Evolutionary conservation across 257 asterid species (phyloP).

Genomic region (Salvia splendens): DNA sequence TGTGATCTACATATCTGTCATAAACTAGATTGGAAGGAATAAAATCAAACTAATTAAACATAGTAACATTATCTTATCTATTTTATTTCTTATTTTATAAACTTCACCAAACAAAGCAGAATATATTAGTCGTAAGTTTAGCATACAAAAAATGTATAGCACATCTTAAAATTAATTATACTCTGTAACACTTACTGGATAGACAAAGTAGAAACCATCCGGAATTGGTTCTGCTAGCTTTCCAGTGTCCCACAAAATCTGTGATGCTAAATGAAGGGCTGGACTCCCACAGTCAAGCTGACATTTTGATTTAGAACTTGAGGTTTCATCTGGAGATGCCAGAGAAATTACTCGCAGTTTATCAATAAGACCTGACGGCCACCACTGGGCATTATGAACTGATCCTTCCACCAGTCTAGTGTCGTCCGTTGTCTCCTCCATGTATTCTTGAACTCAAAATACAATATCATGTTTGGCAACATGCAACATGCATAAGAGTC

Average conservation of each 20-base stretch:
- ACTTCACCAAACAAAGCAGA: constrained; percentile 8
- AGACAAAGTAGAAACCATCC: constrained; percentile 86
- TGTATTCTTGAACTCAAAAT: constrained; percentile 51
- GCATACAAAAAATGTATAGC: neutral
- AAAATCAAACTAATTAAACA: neutral
- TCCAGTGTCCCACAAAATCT: constrained; percentile 86
- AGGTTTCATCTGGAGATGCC: constrained; percentile 51
- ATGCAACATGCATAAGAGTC: constrained; percentile 43
- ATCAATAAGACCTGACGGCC: constrained; percentile 61
- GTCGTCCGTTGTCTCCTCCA: constrained; percentile 67
- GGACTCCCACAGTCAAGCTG: constrained; percentile 50
- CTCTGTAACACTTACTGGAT: constrained; percentile 71
- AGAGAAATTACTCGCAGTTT: constrained; percentile 61
- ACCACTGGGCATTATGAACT: constrained; percentile 60
- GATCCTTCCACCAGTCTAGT: constrained; percentile 46
- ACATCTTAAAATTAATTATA: constrained; percentile 13
- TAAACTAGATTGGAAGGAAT: neutral
- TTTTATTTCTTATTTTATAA: neutral
- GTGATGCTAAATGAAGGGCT: constrained; percentile 63
- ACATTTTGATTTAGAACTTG: constrained; percentile 45
- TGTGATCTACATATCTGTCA: neutral
- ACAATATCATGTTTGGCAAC: constrained; percentile 51
- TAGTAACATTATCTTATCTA: neutral
- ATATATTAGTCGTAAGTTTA: constrained; percentile 9
- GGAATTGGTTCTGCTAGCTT: constrained; percentile 76